Base-by-base conservation (phyloP, 1,284 basidiomycete species). In the Melanopsichium pennsylvanicum region DNA sequence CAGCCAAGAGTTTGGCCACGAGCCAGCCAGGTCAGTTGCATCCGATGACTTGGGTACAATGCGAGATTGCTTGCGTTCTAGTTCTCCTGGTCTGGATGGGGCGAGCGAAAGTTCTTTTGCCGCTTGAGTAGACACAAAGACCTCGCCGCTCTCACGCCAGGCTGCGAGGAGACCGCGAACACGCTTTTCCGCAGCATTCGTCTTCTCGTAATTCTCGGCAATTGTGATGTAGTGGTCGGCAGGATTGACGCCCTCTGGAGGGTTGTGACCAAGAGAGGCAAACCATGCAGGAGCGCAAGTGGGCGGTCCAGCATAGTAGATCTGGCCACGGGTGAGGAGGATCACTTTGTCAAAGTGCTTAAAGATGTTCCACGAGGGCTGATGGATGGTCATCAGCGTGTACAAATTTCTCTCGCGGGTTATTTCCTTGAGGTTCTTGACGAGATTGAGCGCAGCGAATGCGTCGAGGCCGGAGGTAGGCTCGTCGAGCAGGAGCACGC, bases 341-440 rank as follows among this genome's bases (percentile, higher is more conserved):
- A 76, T 69, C 38, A 62, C 57, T 16, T 50, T 50, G 36, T 74
- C 70, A 38, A 72, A 68, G 18, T 59, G 49, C 37, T 67, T 49
- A 34, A 72, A 76, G 39, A 76, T 71, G 43, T 70, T 51, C 48
- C 66, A 74, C 35, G 64, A 70, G 4, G 74, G 74, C 37, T 76
- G 74, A 47, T 76, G 74, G 22, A 76, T 55, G 11, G 74, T 74
- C 52, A 72, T 57, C 32, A 76, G 45, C 27, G 62, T 66, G 19
- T 59, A 59, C 9, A 66, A 51, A 12, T 66, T 50, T 13, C 62
- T 37, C n/a, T 66, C 37, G 36, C 62, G 50, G 0, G 62, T 59
- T 42, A 66, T 66, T 32, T 59, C 56, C 23, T 66, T 57, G 16
- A 75, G 26, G 33, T 71, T 62, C 40, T 70, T 69, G 47, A 71